phyloP scores from a whole-genome alignment of 139 green algal genomes.

The Astrephomene gubernaculifera region DNA sequence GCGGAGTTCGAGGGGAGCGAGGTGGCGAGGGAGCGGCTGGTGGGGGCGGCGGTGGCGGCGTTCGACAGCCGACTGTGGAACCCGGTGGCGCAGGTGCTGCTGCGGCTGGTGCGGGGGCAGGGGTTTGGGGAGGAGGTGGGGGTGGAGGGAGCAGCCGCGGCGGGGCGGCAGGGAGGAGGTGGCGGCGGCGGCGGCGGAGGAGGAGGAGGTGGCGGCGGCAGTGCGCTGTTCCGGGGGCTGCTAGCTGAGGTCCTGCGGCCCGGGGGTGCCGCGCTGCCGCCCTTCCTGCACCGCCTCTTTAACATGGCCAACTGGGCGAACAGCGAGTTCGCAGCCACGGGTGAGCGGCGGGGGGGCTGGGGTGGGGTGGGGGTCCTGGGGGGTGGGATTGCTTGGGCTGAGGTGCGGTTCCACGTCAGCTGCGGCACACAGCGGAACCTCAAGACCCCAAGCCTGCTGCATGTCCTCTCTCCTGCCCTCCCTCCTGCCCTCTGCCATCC shows the following conservation, averaged over 20 bases:
- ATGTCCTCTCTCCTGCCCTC: no score
- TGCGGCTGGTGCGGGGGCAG: constrained; percentile 53
- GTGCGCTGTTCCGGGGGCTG: constrained; percentile 12
- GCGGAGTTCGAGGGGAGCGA: constrained; percentile 68
- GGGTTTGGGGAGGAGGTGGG: constrained; percentile 42
- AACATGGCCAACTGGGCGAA: constrained; percentile 88
- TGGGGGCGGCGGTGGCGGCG: constrained; percentile 64
- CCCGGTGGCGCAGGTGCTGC: constrained; percentile 63
- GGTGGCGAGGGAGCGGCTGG: constrained; percentile 56
- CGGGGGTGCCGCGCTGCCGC: constrained; percentile 36
- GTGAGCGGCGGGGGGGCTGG: constrained; percentile 8
- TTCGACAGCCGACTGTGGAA: constrained; percentile 88
- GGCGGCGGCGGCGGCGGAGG: background rate
- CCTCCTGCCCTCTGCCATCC: background rate
- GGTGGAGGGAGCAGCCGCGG: constrained; percentile 4
- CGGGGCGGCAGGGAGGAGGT: background rate
- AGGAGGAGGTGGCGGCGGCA: background rate
- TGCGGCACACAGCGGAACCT: no score
- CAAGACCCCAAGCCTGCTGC: no score
- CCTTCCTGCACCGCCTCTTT: constrained; percentile 91
- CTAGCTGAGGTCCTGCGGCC: background rate
- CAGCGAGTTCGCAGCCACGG: constrained; percentile 81
- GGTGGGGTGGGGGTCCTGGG: background rate
- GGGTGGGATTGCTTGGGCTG: no score
- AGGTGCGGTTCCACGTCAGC: no score